A percentile compares a stretch with the other conserved stretches of the same genome.
These are phyloP conservation scores for Kwoniella dendrophila DNA, from an alignment of 768 basidiomycete species.

Conservation along the genomic window DNA sequence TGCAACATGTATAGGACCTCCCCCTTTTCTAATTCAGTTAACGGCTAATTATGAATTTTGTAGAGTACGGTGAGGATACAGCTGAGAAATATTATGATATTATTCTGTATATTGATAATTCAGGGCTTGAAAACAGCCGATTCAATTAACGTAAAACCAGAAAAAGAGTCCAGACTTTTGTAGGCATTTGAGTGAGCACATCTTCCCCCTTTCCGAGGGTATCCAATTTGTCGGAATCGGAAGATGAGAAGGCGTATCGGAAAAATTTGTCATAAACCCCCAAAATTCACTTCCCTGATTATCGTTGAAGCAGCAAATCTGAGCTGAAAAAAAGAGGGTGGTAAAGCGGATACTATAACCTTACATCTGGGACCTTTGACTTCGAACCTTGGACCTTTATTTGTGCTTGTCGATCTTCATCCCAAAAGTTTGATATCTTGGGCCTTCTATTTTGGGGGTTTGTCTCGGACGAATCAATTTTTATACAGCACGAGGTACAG, in stretches of 20 bases:
- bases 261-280: neutral
- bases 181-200: neutral
- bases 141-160: neutral
- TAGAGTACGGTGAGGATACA: too few species aligned
- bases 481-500: constrained; percentile 1
- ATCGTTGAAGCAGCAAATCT: neutral
- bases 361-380: neutral
- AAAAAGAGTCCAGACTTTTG: neutral
- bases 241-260: too few species aligned
- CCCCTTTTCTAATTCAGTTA: too few species aligned
- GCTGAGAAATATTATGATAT: too few species aligned
- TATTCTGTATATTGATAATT: too few species aligned
- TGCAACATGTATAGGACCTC: too few species aligned
- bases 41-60: too few species aligned
- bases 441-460: neutral
- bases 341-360: neutral
- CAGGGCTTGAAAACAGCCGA: neutral
- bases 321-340: neutral
- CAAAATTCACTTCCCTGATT: constrained; percentile 1
- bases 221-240: constrained; percentile 7
- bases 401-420: constrained; percentile 10
- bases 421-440: too few species aligned
- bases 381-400: constrained; percentile 1
- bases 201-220: neutral
- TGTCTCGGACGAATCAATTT: constrained; percentile 1